Evolutionary conservation across 768 basidiomycete genomes (phyloP).

Genomic region (Cyclocybe cylindracea): DNA sequence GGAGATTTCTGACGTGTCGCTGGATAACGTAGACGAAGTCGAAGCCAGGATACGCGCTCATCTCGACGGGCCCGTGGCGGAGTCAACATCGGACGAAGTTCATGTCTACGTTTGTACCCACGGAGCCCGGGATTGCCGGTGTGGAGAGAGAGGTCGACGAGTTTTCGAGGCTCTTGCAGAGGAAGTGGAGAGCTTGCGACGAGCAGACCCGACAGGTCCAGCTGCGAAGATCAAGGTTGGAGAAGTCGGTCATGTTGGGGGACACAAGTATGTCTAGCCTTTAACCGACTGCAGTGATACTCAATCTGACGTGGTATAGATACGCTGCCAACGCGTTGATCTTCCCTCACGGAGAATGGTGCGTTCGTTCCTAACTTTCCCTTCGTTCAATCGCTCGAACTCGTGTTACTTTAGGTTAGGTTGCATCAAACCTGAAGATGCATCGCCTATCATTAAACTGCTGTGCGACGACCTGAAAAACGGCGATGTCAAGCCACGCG

Average conservation of each 20-base stretch:
- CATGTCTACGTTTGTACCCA: constrained; percentile 80
- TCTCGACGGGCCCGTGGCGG: constrained; percentile 12
- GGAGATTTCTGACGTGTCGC: constrained; percentile 47
- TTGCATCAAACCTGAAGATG: constrained; percentile 55
- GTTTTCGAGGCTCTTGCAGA: constrained; percentile 54
- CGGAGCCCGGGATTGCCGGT: constrained; percentile 76
- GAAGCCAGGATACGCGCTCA: constrained; percentile 36
- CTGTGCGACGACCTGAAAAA: constrained; percentile 32
- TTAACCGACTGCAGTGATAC: not conserved
- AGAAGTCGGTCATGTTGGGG: constrained; percentile 79
- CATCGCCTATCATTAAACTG: constrained; percentile 50
- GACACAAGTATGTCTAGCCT: constrained; percentile 55
- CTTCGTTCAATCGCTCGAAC: constrained; percentile 1
- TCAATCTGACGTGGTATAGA: constrained; percentile 30
- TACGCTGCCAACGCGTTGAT: constrained; percentile 71
- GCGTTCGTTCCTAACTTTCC: constrained; percentile 15
- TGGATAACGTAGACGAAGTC: constrained; percentile 53
- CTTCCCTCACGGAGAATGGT: constrained; percentile 78
- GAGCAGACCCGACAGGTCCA: constrained; percentile 24
- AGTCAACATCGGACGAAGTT: constrained; percentile 21
- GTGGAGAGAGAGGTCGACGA: constrained; percentile 62
- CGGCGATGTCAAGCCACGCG: constrained; percentile 24
- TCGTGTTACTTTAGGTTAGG: constrained; percentile 53
- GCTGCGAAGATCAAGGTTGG: constrained; percentile 46
- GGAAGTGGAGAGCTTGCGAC: constrained; percentile 46